Percentiles rank a stretch among this genome's conserved stretches.
These are phyloP conservation scores for Inosperma sp. DNA, from an alignment of 768 basidiomycete genomes.

Conservation along the genomic window DNA sequence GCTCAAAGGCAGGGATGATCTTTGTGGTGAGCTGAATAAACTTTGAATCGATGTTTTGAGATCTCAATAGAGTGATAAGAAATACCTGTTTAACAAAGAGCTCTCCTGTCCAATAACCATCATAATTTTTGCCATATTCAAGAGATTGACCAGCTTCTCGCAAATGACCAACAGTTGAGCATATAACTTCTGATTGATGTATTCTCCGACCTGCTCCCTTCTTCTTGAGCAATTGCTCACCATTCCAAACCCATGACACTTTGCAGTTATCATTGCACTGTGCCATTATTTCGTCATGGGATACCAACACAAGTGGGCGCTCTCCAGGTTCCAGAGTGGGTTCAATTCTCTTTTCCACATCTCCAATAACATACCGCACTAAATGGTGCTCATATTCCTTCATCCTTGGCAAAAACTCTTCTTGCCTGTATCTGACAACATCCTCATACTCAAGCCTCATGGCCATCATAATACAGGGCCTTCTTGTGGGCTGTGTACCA, in stretches of 20 bases:
- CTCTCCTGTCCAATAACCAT: too few relatives aligned
- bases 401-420: slow-evolving; percentile 30
- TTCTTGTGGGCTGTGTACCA: slow-evolving; percentile 26
- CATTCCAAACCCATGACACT: slow-evolving; percentile 33
- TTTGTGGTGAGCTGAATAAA: not conserved
- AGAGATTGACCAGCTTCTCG: slow-evolving; percentile 24
- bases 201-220: slow-evolving; percentile 31
- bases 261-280: slow-evolving; percentile 34
- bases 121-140: slow-evolving; percentile 35
- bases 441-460: slow-evolving; percentile 32
- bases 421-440: slow-evolving; percentile 31
- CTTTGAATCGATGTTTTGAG: too few relatives aligned
- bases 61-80: not conserved
- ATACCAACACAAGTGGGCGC: slow-evolving; percentile 24
- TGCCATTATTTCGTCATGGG: slow-evolving; percentile 39
- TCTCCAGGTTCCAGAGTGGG: slow-evolving; percentile 14
- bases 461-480: slow-evolving; percentile 35
- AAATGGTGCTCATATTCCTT: slow-evolving; percentile 13
- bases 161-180: slow-evolving; percentile 30
- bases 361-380: slow-evolving; percentile 18
- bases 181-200: slow-evolving; percentile 34
- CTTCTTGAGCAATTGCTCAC: slow-evolving; percentile 28
- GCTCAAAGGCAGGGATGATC: not conserved
- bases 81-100: not conserved
- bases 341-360: slow-evolving; percentile 16